Evolutionary conservation across 2,329 filamentous ascomycete species (phyloP).

Genomic region (Rutstroemia sydowiana): DNA sequence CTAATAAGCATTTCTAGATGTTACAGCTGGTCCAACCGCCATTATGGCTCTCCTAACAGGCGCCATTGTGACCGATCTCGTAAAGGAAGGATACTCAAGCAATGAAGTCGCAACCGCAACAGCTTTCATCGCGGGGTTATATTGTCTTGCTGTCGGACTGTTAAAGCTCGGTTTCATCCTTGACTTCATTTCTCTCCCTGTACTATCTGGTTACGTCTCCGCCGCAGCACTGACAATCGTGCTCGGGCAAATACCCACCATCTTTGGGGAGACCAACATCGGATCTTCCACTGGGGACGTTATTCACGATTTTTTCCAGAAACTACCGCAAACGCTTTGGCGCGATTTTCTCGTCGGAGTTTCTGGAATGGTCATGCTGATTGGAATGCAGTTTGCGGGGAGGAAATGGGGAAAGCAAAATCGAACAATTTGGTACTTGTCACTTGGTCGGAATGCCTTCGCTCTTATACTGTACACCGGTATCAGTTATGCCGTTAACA

Average conservation of each 20-base stretch:
- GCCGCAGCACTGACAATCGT: constrained; percentile 59
- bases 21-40: constrained; percentile 57
- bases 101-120: constrained; percentile 50
- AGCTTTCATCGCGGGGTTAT: constrained; percentile 56
- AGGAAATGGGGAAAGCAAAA: neutral
- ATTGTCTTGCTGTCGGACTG: constrained; percentile 50
- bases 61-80: constrained; percentile 45
- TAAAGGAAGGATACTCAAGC: constrained; percentile 39
- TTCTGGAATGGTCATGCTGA: neutral
- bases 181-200: constrained; percentile 58
- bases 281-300: neutral
- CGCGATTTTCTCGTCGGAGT: constrained; percentile 2
- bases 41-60: constrained; percentile 57
- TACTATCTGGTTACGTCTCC: constrained; percentile 58
- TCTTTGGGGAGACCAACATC: constrained; percentile 38
- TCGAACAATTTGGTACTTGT: neutral
- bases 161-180: constrained; percentile 58
- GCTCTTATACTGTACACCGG: neutral
- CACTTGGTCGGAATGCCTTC: neutral
- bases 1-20: constrained; percentile 33
- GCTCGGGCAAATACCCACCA: constrained; percentile 52
- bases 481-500: neutral
- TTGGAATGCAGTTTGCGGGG: neutral
- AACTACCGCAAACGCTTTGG: neutral
- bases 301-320: too few relatives aligned